Evolutionary conservation across 2,329 filamentous ascomycete species (phyloP), one percentile per base, ranked within the genome.

Genomic region (Chrysoporthe deuterocubensis): DNA sequence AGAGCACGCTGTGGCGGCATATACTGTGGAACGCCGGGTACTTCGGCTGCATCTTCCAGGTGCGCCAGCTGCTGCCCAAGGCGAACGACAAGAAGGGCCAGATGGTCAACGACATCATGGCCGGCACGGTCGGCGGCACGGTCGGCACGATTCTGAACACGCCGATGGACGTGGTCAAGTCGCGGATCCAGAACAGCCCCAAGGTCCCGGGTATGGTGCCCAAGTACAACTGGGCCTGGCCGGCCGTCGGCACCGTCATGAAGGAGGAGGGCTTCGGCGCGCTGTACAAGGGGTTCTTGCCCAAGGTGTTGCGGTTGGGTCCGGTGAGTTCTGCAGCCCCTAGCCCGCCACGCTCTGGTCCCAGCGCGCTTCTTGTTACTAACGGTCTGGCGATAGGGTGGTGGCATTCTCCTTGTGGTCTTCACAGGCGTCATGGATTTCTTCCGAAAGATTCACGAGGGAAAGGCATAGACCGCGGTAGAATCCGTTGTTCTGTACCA

Each of bases 141-240:
- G 75, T 86, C 60, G 94, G 94, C 79, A 97, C 94, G 1, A 86
- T 97, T 57, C 77, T 97, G 70, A 97, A 97, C 84, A 97, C 94
- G 1, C 93, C 93, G 67, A 90, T 96, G 88, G 93, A 98, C 76
- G 95, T 98, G 26, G 94, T 98, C 82, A 99, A 99, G 88, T 96
- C 92, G 72, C 91, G 96, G 71, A 99, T 99, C 73, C 96, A 99
- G 82, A 99, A 99, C 83, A 93, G 89, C 66, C 86, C 92, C 72
- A 95, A 92, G 84, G 83, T 97, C 50, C 79, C 91, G n/a, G 96
- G 96, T 5, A 84, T 87, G 65, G 82, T 89, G 32, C 92, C 92
- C 77, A 99, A 99, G 87, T 99, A 99, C 85, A 97, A 98, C 87
- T 99, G 96, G 96, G 96, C 96, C 43, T 97, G 90, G 88, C 92